phyloP scores from a whole-genome alignment of 192 early-diverging fungal genomes.

The Podila clonocystis region DNA sequence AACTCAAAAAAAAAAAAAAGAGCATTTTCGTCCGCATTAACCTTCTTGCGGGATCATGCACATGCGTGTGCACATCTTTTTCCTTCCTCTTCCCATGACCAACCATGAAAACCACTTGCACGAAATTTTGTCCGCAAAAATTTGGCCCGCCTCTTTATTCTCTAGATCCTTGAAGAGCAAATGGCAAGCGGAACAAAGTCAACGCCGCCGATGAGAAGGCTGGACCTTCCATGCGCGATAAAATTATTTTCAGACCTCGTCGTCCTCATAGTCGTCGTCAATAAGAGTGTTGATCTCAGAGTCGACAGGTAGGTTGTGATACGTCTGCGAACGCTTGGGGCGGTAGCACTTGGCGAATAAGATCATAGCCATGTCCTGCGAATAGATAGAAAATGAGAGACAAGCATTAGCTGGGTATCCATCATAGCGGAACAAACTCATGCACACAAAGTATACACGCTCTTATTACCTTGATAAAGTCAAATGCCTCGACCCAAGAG shows the following conservation, averaged over 20 bases:
- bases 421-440: neutral
- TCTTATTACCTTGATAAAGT: slow-evolving; percentile 50
- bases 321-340: slow-evolving; percentile 47
- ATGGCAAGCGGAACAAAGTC: no score
- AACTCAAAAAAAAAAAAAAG: neutral
- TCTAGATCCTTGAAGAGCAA: no score
- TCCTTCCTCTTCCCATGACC: neutral
- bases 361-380: slow-evolving; percentile 35
- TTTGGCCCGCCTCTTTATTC: neutral
- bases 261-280: slow-evolving; percentile 49
- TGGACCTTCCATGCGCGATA: neutral
- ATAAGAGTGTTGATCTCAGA: slow-evolving; percentile 52
- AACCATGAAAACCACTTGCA: neutral
- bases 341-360: slow-evolving; percentile 45
- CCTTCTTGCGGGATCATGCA: slow-evolving; percentile 2
- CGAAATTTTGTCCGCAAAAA: neutral
- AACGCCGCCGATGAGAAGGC: no score
- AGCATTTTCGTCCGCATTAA: neutral
- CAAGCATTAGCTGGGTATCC: neutral
- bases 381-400: neutral
- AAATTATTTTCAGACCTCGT: slow-evolving; percentile 22
- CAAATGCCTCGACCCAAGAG: slow-evolving; percentile 47
- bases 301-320: slow-evolving; percentile 48
- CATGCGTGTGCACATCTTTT: neutral
- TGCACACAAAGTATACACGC: neutral